Conservation (phyloP, 768 basidiomycete genomes). For the Russula sp. region DNA sequence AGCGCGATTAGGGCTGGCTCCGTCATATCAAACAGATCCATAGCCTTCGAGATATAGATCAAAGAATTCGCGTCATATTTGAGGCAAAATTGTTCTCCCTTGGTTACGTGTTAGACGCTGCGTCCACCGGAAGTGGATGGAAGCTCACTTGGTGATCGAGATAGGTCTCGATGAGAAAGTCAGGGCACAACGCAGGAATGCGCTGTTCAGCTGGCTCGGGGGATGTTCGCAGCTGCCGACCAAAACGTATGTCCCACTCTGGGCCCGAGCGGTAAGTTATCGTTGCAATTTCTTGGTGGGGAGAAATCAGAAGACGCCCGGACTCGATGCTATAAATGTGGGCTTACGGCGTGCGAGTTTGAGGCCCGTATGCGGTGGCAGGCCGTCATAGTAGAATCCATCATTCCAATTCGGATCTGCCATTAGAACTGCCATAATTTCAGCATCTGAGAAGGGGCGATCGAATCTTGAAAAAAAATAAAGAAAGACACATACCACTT, state of each 20-base stretch:
- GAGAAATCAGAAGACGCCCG: background rate
- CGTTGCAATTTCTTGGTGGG: constrained; percentile 85
- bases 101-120: constrained; percentile 17
- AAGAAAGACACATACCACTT: constrained; percentile 57
- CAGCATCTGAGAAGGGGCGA: background rate
- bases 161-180: constrained; percentile 98
- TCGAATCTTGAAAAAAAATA: background rate
- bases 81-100: constrained; percentile 95
- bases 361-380: constrained; percentile 98
- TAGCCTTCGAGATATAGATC: constrained; percentile 97
- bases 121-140: background rate
- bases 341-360: constrained; percentile 88
- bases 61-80: constrained; percentile 99
- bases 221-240: constrained; percentile 54
- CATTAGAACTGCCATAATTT: constrained; percentile 74
- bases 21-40: constrained; percentile 98
- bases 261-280: constrained; percentile 99
- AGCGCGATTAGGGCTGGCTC: constrained; percentile 64
- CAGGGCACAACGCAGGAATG: constrained; percentile 82
- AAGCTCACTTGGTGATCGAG: constrained; percentile 73
- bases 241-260: constrained; percentile 99
- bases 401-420: constrained; percentile 99
- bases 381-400: constrained; percentile 90
- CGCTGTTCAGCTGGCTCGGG: constrained; percentile 23
- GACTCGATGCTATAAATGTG: background rate